Evolutionary conservation across 2,329 filamentous ascomycete species (phyloP).

Genomic region (Rosellinia necatrix): DNA sequence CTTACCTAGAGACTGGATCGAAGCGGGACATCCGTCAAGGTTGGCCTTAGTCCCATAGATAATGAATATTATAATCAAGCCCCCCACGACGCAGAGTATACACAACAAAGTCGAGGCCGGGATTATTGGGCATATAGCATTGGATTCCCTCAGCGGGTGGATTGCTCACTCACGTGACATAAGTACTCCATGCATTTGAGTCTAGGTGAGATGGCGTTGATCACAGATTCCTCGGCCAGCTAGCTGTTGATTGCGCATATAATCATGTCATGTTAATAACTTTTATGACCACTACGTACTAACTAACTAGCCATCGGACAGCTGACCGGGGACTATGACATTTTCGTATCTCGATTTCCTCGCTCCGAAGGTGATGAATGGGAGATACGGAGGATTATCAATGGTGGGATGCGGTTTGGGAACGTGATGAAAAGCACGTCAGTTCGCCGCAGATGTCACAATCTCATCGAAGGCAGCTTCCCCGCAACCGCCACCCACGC

Average conservation of each 20-base stretch:
- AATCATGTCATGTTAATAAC: too few relatives aligned
- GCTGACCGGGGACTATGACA: neutral
- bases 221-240: too few relatives aligned
- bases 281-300: too few relatives aligned
- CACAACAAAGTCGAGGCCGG: neutral
- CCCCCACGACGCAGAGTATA: neutral
- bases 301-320: too few relatives aligned
- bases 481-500: slow-evolving; percentile 27
- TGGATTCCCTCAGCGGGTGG: too few relatives aligned
- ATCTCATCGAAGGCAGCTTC: slow-evolving; percentile 22
- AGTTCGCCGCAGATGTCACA: slow-evolving; percentile 31
- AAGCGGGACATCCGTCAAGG: neutral
- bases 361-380: neutral
- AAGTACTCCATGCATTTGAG: too few relatives aligned
- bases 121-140: neutral
- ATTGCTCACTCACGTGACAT: too few relatives aligned
- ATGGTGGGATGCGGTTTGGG: slow-evolving; percentile 4
- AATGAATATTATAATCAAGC: slow-evolving; percentile 13
- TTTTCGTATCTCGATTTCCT: neutral
- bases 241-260: too few relatives aligned
- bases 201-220: too few relatives aligned
- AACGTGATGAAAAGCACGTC: slow-evolving; percentile 29
- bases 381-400: slow-evolving; percentile 8
- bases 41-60: slow-evolving; percentile 11
- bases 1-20: neutral